These are phyloP conservation scores for Harringtonia lauricola DNA, from an alignment of 2,329 filamentous ascomycete genomes.

Conservation along the genomic window DNA sequence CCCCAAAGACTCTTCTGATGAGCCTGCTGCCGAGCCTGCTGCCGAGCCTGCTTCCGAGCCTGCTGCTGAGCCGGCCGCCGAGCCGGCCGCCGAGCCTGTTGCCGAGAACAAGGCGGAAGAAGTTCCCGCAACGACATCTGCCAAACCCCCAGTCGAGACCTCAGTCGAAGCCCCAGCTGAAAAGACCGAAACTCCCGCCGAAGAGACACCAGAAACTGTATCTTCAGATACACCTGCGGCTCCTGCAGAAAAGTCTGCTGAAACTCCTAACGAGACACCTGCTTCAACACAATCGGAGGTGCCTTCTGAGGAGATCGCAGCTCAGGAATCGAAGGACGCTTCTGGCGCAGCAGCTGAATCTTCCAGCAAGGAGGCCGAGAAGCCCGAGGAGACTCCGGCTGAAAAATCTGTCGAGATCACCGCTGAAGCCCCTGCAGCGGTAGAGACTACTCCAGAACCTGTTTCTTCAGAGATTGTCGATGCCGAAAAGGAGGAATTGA, in stretches of 20 bases:
- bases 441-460: too few relatives aligned
- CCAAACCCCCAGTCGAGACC: conserved; percentile 3
- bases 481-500: neutral
- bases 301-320: too few relatives aligned
- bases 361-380: neutral
- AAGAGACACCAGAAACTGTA: neutral
- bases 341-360: conserved; percentile 7
- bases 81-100: neutral
- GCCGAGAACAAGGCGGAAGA: neutral
- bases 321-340: neutral
- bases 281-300: neutral
- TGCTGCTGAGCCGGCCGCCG: neutral
- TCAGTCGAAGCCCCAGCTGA: conserved; percentile 1
- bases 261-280: neutral
- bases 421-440: neutral
- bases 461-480: neutral
- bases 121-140: too few relatives aligned
- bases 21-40: neutral
- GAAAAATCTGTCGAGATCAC: conserved; percentile 4
- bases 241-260: neutral
- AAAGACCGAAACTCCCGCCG: neutral
- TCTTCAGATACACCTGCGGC: too few relatives aligned
- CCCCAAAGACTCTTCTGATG: neutral
- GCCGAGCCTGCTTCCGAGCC: neutral
- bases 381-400: neutral